A percentile compares a stretch with the other conserved stretches of the same genome.
These are phyloP conservation scores for Pestalotiopsis sp. DNA, from an alignment of 2,329 filamentous ascomycete species.

Conservation along the genomic window DNA sequence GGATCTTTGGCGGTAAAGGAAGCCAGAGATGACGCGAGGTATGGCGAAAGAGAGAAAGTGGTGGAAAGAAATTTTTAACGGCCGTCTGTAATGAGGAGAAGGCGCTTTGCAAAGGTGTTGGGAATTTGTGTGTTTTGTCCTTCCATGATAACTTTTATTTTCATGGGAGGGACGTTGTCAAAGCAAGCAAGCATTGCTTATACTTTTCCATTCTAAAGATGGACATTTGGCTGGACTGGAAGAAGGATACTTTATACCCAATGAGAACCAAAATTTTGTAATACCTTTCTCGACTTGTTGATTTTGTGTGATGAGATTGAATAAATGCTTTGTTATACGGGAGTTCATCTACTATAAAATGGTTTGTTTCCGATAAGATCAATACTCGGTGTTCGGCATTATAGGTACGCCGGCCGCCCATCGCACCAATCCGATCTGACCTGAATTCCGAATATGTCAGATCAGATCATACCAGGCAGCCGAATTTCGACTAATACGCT, in stretches of 20 bases:
- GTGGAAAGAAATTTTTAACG: neutral
- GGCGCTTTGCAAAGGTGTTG: neutral
- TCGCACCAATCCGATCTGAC: no score
- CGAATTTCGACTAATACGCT: neutral
- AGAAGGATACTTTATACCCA: neutral
- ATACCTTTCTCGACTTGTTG: neutral
- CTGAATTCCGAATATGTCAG: no score
- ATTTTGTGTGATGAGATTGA: neutral
- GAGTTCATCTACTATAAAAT: no score
- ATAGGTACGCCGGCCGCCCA: no score
- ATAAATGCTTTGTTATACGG: no score
- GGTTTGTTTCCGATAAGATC: no score
- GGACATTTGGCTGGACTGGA: neutral
- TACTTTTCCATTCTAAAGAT: neutral
- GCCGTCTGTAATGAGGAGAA: neutral
- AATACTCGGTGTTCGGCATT: no score
- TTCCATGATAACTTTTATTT: neutral
- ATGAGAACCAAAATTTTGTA: neutral
- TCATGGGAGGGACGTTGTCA: neutral
- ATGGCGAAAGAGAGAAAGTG: neutral
- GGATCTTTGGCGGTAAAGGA: constrained; percentile 41
- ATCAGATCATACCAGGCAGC: no score
- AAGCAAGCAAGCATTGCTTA: neutral
- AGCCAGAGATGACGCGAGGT: neutral
- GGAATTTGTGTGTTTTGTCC: neutral